Conservation (phyloP, 192 early-diverging fungal species). For the Rhizoclosmatium sp. region DNA sequence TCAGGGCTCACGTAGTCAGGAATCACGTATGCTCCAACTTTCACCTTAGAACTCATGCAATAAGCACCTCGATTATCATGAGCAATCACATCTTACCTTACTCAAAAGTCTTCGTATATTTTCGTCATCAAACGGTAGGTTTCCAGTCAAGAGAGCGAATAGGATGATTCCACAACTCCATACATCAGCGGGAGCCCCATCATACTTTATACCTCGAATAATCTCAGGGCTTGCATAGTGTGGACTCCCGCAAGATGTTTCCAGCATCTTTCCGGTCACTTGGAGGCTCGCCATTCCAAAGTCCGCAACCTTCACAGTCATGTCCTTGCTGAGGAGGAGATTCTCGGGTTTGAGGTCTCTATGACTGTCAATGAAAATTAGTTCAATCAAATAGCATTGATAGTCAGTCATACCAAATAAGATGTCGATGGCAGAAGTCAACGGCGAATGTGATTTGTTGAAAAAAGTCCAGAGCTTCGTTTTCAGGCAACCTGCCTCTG, state of each 20-base stretch:
- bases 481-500: constrained; percentile 75
- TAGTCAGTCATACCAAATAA: constrained; percentile 72
- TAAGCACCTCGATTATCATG: constrained; percentile 41
- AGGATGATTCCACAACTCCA: constrained; percentile 82
- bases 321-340: constrained; percentile 87
- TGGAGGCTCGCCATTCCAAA: constrained; percentile 89
- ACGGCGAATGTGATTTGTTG: constrained; percentile 96
- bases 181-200: constrained; percentile 72
- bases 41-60: constrained; percentile 56
- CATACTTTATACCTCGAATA: constrained; percentile 71
- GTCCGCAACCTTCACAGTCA: constrained; percentile 97
- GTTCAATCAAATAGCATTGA: constrained; percentile 1
- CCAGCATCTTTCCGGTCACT: constrained; percentile 59
- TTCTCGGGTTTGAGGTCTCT: constrained; percentile 70
- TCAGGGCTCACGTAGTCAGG: constrained; percentile 82
- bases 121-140: constrained; percentile 80
- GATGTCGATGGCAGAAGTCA: constrained; percentile 92
- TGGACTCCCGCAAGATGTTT: constrained; percentile 75
- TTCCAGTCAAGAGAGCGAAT: constrained; percentile 73
- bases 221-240: constrained; percentile 81
- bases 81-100: constrained; percentile 55
- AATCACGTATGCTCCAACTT: constrained; percentile 66
- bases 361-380: constrained; percentile 43
- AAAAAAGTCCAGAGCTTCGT: constrained; percentile 89
- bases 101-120: constrained; percentile 69